phyloP scores from a whole-genome alignment of 768 basidiomycete species.

The Leccinum rimulosum region DNA sequence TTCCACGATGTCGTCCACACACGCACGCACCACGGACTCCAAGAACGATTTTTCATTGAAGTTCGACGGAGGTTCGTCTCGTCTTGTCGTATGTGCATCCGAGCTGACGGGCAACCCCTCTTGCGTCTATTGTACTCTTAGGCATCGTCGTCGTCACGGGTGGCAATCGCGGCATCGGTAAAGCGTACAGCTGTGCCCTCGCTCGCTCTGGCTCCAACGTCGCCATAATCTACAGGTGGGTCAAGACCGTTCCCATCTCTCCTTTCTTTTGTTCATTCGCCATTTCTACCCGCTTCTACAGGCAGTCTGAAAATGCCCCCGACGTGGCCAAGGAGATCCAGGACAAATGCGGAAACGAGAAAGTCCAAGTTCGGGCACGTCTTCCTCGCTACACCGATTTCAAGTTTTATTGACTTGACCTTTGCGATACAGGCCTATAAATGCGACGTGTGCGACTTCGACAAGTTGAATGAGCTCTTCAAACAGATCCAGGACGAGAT shows the following conservation, averaged over 20 bases:
- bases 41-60: slow-evolving; percentile 13
- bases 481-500: slow-evolving; percentile 48
- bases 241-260: not conserved
- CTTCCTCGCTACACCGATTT: not conserved
- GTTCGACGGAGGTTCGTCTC: slow-evolving; percentile 29
- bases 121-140: slow-evolving; percentile 17
- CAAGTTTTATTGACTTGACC: not conserved
- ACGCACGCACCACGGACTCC: not conserved
- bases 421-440: slow-evolving; percentile 47
- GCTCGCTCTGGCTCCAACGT: slow-evolving; percentile 56
- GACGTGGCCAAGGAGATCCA: slow-evolving; percentile 46
- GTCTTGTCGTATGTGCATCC: not conserved
- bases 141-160: slow-evolving; percentile 58
- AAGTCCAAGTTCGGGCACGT: slow-evolving; percentile 39
- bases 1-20: slow-evolving; percentile 4
- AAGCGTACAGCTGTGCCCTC: slow-evolving; percentile 49
- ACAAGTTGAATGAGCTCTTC: slow-evolving; percentile 43
- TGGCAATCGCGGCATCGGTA: slow-evolving; percentile 61
- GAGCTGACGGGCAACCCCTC: not conserved
- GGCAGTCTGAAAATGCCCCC: slow-evolving; percentile 47
- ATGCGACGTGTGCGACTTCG: slow-evolving; percentile 55
- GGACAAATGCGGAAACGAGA: slow-evolving; percentile 41
- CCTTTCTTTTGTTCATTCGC: not conserved
- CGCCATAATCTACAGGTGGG: slow-evolving; percentile 58
- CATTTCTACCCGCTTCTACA: slow-evolving; percentile 11